These are phyloP conservation scores for Microcyclospora tardicrescens DNA, from an alignment of 2,329 filamentous ascomycete species.

Conservation along the genomic window DNA sequence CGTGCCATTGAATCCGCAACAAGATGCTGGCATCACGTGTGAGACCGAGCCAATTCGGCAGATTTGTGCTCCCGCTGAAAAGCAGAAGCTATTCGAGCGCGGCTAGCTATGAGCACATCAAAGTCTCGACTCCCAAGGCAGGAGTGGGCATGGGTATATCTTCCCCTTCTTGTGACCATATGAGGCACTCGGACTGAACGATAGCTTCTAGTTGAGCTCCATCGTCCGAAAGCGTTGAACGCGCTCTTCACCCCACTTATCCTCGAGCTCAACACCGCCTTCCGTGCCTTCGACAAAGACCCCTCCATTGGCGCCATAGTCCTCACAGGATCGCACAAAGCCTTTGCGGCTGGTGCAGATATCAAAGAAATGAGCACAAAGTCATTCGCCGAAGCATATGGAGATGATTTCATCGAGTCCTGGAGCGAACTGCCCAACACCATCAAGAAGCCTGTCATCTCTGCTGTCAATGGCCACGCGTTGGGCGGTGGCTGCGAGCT, in stretches of 20 bases:
- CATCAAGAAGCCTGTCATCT: constrained; percentile 88
- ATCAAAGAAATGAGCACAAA: constrained; percentile 98
- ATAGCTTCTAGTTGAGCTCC: constrained; percentile 59
- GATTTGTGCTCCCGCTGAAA: constrained; percentile 44
- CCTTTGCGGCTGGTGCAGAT: constrained; percentile 91
- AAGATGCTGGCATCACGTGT: constrained; percentile 25
- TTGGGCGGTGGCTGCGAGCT: constrained; percentile 93
- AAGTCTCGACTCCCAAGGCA: constrained; percentile 71
- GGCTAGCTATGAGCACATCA: constrained; percentile 61
- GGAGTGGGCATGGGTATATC: constrained; percentile 73
- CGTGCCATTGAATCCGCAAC: neutral
- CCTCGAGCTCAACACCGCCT: constrained; percentile 70
- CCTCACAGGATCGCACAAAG: constrained; percentile 76
- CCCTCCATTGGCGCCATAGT: constrained; percentile 62
- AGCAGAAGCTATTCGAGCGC: constrained; percentile 38
- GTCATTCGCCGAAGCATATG: constrained; percentile 79
- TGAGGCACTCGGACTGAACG: too few species aligned
- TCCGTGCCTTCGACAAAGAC: constrained; percentile 56
- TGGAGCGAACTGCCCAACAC: constrained; percentile 78
- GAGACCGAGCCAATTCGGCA: constrained; percentile 49
- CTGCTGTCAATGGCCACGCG: constrained; percentile 86
- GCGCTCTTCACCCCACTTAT: constrained; percentile 87
- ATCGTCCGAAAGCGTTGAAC: constrained; percentile 91
- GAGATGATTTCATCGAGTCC: constrained; percentile 80
- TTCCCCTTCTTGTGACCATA: neutral